Conservation (phyloP, 441 rosid genomes). For the Erodium trifolium region DNA sequence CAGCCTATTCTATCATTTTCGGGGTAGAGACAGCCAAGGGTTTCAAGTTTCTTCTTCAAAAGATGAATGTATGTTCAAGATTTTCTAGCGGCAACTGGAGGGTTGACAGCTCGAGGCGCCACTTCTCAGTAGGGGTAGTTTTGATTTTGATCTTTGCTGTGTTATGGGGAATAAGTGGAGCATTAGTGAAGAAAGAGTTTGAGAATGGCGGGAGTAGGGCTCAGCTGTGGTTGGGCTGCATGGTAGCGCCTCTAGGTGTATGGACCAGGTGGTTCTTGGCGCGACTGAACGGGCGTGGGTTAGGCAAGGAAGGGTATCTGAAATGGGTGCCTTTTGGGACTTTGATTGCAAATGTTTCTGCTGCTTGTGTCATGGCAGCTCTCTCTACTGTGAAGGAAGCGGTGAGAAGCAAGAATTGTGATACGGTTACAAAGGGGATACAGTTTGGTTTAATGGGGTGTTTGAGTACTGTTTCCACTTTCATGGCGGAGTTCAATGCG, state of each 20-base stretch:
- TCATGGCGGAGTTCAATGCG: slow-evolving; percentile 80
- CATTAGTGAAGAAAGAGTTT: slow-evolving; percentile 42
- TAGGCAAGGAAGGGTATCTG: slow-evolving; percentile 47
- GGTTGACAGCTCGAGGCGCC: slow-evolving; percentile 34
- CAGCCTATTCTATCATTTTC: slow-evolving; percentile 54
- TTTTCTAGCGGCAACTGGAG: slow-evolving; percentile 24
- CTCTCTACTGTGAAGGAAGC: slow-evolving; percentile 53
- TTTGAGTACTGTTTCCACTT: slow-evolving; percentile 85
- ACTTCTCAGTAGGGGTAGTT: slow-evolving; percentile 30
- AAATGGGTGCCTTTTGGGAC: slow-evolving; percentile 87
- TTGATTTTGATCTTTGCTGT: slow-evolving; percentile 38
- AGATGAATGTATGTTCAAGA: slow-evolving; percentile 17
- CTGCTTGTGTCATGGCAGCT: slow-evolving; percentile 68
- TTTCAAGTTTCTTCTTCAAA: slow-evolving; percentile 42
- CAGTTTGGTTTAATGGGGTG: slow-evolving; percentile 82
- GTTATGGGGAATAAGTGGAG: slow-evolving; percentile 42
- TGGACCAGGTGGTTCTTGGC: slow-evolving; percentile 95
- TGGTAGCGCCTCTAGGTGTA: slow-evolving; percentile 68
- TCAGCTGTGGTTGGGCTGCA: slow-evolving; percentile 75
- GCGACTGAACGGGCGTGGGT: slow-evolving; percentile 66
- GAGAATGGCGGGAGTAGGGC: slow-evolving; percentile 40
- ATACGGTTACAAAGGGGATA: slow-evolving; percentile 42
- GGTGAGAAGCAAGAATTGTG: slow-evolving; percentile 42
- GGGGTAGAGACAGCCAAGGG: slow-evolving; percentile 82
- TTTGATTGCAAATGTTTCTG: slow-evolving; percentile 65